A percentile compares a stretch with the other conserved stretches of the same genome.
These are phyloP conservation scores for Hypoxylon sp. DNA, from an alignment of 2,329 filamentous ascomycete genomes.

Conservation along the genomic window DNA sequence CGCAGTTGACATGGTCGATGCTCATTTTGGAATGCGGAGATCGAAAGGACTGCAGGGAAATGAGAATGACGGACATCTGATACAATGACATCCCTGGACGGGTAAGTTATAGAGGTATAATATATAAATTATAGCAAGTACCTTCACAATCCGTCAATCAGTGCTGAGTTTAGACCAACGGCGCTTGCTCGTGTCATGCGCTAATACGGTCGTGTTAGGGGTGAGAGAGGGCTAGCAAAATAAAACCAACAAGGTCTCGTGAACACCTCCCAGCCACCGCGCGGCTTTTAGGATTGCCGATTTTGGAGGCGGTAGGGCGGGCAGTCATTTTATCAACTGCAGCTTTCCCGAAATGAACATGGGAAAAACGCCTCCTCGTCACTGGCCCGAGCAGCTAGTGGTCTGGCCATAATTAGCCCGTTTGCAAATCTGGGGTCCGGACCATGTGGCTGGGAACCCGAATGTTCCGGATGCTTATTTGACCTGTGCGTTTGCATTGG, in stretches of 20 bases:
- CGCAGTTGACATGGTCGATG: slow-evolving; percentile 30
- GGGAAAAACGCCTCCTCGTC: slow-evolving; percentile 35
- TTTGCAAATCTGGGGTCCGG: slow-evolving; percentile 43
- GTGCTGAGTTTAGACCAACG: slow-evolving; percentile 26
- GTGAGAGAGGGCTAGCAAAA: slow-evolving; percentile 16
- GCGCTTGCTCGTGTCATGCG: slow-evolving; percentile 24
- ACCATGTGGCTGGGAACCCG: slow-evolving; percentile 39
- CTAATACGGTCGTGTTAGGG: slow-evolving; percentile 16
- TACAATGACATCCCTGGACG: slow-evolving; percentile 38
- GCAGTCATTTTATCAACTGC: slow-evolving; percentile 4
- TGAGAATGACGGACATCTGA: slow-evolving; percentile 44
- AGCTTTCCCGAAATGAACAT: slow-evolving; percentile 28
- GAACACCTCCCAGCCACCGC: slow-evolving; percentile 15
- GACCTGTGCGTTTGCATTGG: slow-evolving; percentile 48
- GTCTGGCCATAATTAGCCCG: slow-evolving; percentile 39
- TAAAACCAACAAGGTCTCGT: slow-evolving; percentile 21
- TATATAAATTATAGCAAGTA: slow-evolving; percentile 34
- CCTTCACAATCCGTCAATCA: slow-evolving; percentile 22
- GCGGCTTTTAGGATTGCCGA: slow-evolving; percentile 16
- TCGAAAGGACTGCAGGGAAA: slow-evolving; percentile 31
- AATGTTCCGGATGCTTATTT: slow-evolving; percentile 38
- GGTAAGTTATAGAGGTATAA: slow-evolving; percentile 33
- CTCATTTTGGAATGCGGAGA: slow-evolving; percentile 34
- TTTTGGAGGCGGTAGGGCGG: slow-evolving; percentile 24
- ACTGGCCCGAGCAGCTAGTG: slow-evolving; percentile 21